Base-by-base conservation (phyloP, 164 flowering plant genomes). In the Dillenia turbinata region DNA sequence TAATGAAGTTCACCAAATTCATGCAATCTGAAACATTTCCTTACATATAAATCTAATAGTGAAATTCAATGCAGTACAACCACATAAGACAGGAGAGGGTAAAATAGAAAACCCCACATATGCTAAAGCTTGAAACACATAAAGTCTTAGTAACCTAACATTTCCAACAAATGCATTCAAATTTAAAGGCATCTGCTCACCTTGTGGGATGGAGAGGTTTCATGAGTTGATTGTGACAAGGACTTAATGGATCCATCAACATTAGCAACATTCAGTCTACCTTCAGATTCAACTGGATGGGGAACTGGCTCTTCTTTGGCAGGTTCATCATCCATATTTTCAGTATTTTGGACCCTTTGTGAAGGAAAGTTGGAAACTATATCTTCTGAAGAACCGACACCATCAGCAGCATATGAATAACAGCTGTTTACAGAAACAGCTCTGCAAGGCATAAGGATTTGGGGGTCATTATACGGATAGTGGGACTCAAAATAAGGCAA, bases 381-480 rank as follows among this genome's bases (percentile, higher is more conserved):
- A 48, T 78, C 78, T 10, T 63, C 57, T 10, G 54, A 52, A 47
- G 60, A 52, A 69, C 55, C 57, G 26, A 58, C 69, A 47, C 64
- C 43, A 22, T 71, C 72, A 17, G 14, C 26, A 51, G 17, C 14
- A 58, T 4, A 33, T 33, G 17, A 56, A 49, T 12, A 24, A n/a
- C 47, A 49, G 67, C 44, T 67, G 52, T 49, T 71, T 40, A 47
- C 51, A 54, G 10, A 67, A 22, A 73, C 56, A 65, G 62, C 65
- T 65, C 87, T 81, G 79, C 58, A 44, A 74, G 17, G 10, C 52
- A 13, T 7, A 40, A 16, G 49, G 19, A 11, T 15, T 14, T 2
- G 17, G 16, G 52, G 45, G 51, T 10, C 45, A 24, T n/a, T 14
- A 48, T 61, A 17, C 5, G 33, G 14, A 11, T 50, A 4, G 33